Conservation (phyloP, 2,329 filamentous ascomycete genomes). For the Hymenoscyphus salicellus region DNA sequence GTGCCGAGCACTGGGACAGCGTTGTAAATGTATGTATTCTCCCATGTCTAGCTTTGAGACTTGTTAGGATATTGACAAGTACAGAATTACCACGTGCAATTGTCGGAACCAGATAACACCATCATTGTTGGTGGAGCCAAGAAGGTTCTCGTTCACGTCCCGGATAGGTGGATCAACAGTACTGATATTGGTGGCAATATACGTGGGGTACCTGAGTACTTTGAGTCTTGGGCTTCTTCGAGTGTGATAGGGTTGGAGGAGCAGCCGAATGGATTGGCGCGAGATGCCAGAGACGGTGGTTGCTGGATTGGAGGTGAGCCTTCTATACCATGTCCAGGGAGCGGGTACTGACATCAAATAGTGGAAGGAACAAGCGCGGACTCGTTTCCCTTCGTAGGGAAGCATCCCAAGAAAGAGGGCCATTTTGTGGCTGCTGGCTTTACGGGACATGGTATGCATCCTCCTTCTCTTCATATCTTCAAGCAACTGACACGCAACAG, state of each 20-base stretch:
- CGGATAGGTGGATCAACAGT: conserved; percentile 25
- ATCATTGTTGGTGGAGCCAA: conserved; percentile 40
- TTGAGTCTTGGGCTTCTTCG: conserved; percentile 32
- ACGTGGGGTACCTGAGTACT: conserved; percentile 33
- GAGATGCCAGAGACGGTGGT: conserved; percentile 29
- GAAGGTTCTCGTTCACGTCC: conserved; percentile 30
- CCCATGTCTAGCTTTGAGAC: neutral
- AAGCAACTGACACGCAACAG: neutral
- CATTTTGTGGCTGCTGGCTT: conserved; percentile 48
- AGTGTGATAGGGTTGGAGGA: conserved; percentile 27
- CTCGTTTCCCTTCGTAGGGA: conserved; percentile 43
- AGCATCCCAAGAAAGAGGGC: conserved; percentile 39
- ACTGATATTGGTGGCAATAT: conserved; percentile 33
- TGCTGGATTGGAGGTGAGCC: conserved; percentile 30
- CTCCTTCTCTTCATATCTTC: neutral
- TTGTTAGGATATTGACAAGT: neutral
- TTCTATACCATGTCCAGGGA: neutral
- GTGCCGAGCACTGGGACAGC: conserved; percentile 36
- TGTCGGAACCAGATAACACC: conserved; percentile 34
- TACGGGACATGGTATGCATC: conserved; percentile 43
- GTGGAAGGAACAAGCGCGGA: conserved; percentile 33
- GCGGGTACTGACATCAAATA: neutral
- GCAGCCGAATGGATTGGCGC: conserved; percentile 21
- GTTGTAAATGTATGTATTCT: conserved; percentile 24
- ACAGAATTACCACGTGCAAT: conserved; percentile 36